Evolutionary conservation across 768 basidiomycete genomes (phyloP).

Genomic region (Daedalea quercina): DNA sequence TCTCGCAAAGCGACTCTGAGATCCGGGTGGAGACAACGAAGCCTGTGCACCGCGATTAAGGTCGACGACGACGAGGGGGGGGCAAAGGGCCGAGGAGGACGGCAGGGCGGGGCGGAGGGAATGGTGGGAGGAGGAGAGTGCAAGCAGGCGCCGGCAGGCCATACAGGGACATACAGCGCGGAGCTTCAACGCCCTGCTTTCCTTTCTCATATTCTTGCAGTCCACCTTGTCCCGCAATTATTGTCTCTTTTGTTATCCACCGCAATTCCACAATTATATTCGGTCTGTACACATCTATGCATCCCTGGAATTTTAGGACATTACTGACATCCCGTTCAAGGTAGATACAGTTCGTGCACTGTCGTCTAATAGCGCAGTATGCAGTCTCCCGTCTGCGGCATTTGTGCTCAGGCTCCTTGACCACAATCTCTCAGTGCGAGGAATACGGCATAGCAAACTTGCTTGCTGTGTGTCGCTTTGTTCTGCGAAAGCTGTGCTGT

Average conservation of each 20-base stretch:
- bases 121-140: conserved; percentile 21
- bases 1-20: background rate
- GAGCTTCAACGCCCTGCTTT: conserved; percentile 12
- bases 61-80: conserved; percentile 13
- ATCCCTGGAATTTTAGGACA: too few relatives aligned
- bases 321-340: too few relatives aligned
- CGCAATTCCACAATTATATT: background rate
- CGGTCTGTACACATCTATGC: too few relatives aligned
- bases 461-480: background rate
- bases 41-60: background rate
- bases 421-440: background rate
- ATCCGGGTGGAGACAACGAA: background rate
- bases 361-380: too few relatives aligned
- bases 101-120: conserved; percentile 17
- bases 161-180: conserved; percentile 21
- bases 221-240: background rate
- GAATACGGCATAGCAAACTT: background rate
- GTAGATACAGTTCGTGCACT: too few relatives aligned
- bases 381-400: background rate
- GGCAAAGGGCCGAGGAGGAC: conserved; percentile 10
- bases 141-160: conserved; percentile 11
- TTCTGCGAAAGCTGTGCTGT: background rate
- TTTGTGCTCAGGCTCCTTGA: background rate
- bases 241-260: background rate
- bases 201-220: background rate